A percentile compares a stretch with the other conserved stretches of the same genome.
These are phyloP conservation scores for Lipomyces lipofer DNA, from an alignment of 805 yeast species.

Conservation along the genomic window DNA sequence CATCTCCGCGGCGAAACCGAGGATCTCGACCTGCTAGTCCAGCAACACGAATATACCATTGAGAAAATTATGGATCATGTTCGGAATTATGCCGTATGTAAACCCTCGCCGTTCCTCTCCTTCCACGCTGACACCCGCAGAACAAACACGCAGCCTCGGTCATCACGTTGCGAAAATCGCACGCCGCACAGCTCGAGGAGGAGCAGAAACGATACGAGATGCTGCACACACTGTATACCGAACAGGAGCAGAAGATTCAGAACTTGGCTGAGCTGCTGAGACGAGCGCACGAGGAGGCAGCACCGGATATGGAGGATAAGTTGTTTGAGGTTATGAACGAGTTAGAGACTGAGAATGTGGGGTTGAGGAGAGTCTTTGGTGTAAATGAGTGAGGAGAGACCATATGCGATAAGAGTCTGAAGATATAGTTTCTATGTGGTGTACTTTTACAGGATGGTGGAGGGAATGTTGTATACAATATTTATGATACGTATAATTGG, in stretches of 20 bases:
- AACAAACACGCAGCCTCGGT: conserved; percentile 9
- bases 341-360: conserved; percentile 19
- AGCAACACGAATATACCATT: conserved; percentile 28
- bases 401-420: no score
- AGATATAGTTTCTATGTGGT: no score
- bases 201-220: conserved; percentile 16
- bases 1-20: conserved; percentile 18
- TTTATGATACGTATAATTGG: no score
- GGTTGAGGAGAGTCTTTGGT: conserved; percentile 7
- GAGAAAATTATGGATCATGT: conserved; percentile 22
- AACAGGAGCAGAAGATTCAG: conserved; percentile 17
- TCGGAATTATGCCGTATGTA: conserved; percentile 21
- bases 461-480: no score
- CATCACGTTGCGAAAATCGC: conserved; percentile 15
- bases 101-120: neutral
- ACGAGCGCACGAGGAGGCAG: conserved; percentile 7
- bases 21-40: conserved; percentile 23
- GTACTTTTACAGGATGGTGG: no score
- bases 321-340: conserved; percentile 6
- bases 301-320: neutral
- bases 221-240: conserved; percentile 9
- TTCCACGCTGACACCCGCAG: neutral
- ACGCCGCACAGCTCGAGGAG: conserved; percentile 9
- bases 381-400: neutral
- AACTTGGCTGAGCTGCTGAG: conserved; percentile 13